Percentiles rank a stretch among this genome's conserved stretches.
Evolutionary conservation across 768 basidiomycete genomes (phyloP).

Genomic region (Kondoa malvinella): DNA sequence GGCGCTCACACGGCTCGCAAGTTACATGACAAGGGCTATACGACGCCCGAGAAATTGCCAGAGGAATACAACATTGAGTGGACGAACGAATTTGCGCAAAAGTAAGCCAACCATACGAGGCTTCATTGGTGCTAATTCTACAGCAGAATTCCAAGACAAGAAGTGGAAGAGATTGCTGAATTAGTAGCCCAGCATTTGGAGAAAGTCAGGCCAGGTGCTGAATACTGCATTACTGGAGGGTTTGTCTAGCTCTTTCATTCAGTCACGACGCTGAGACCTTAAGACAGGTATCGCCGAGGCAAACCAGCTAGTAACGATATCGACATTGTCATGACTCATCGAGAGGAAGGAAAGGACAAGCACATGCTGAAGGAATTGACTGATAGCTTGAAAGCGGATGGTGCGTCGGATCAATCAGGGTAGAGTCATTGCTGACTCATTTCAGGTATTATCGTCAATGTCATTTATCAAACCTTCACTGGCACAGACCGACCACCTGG

Average conservation of each 20-base stretch:
- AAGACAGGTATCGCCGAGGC: constrained; percentile 50
- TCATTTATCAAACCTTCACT: constrained; percentile 4
- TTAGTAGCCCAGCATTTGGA: constrained; percentile 53
- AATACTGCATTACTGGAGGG: constrained; percentile 33
- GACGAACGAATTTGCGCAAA: constrained; percentile 23
- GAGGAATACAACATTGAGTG: constrained; percentile 12
- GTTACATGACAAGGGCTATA: constrained; percentile 39
- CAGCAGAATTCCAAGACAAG: constrained; percentile 57
- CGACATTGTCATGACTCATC: constrained; percentile 73
- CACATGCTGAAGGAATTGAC: constrained; percentile 49
- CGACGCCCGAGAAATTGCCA: constrained; percentile 25
- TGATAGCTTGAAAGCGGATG: constrained; percentile 41
- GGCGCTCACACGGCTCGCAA: constrained; percentile 52
- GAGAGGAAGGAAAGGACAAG: constrained; percentile 40
- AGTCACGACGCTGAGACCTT: neutral
- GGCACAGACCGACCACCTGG: constrained; percentile 6
- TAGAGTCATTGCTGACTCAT: neutral
- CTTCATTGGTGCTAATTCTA: too few species aligned
- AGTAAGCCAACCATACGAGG: too few species aligned
- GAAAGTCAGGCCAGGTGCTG: constrained; percentile 32
- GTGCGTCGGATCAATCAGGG: constrained; percentile 32
- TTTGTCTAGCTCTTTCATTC: neutral
- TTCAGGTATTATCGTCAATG: constrained; percentile 4
- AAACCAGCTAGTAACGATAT: constrained; percentile 67
- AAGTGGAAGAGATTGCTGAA: constrained; percentile 58